These are phyloP conservation scores for Metschnikowia matae DNA, from an alignment of 805 yeast genomes.

Conservation along the genomic window DNA sequence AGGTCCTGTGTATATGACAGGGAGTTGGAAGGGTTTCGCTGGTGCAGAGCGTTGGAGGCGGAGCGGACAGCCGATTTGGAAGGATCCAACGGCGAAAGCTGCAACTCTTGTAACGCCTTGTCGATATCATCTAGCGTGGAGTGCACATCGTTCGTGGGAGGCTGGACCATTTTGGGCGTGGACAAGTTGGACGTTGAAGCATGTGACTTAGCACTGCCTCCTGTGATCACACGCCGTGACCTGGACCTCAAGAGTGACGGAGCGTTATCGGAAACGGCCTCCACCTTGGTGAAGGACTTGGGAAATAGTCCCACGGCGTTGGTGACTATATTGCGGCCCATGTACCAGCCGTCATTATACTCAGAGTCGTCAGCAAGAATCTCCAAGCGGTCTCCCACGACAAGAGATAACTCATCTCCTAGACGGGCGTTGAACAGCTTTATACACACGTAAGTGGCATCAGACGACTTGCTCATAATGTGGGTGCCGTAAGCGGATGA, in stretches of 20 bases:
- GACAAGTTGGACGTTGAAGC: slow-evolving; percentile 9
- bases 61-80: slow-evolving; percentile 3
- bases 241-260: slow-evolving; percentile 44
- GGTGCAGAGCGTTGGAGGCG: background rate
- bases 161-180: slow-evolving; percentile 5
- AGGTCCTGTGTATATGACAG: slow-evolving; percentile 25
- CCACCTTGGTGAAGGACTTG: slow-evolving; percentile 71
- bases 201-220: slow-evolving; percentile 7
- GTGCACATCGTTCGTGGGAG: slow-evolving; percentile 6
- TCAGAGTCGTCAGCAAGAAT: slow-evolving; percentile 90
- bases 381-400: slow-evolving; percentile 80
- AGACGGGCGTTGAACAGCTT: slow-evolving; percentile 84
- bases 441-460: slow-evolving; percentile 50
- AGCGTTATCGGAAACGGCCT: slow-evolving; percentile 6
- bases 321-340: slow-evolving; percentile 73
- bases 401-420: slow-evolving; percentile 82
- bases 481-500: background rate
- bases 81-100: slow-evolving; percentile 20
- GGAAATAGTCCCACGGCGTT: slow-evolving; percentile 86
- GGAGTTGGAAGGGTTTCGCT: slow-evolving; percentile 6
- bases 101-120: slow-evolving; percentile 63
- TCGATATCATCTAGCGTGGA: slow-evolving; percentile 63
- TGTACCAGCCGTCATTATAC: slow-evolving; percentile 96
- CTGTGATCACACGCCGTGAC: slow-evolving; percentile 44
- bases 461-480: slow-evolving; percentile 7